Conservation (phyloP, 371 early-diverging fungal species). For the Rhizopus arrhizus region DNA sequence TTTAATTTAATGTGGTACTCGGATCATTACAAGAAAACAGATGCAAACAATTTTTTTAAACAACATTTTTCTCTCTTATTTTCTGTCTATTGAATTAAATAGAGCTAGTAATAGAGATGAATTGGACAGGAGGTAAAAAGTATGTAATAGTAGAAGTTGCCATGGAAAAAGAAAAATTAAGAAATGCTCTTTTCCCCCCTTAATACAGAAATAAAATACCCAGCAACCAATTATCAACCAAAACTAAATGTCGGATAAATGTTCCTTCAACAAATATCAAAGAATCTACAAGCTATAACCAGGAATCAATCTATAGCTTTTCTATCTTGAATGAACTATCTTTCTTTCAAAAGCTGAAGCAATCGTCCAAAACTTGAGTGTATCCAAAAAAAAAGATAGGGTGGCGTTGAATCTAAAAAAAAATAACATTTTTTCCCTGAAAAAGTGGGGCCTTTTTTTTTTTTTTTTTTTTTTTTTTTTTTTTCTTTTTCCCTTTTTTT, state of each 20-base stretch:
- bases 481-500: slow-evolving; percentile 15
- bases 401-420: slow-evolving; percentile 4
- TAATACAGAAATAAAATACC: too few species aligned
- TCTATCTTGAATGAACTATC: background rate
- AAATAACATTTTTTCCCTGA: background rate
- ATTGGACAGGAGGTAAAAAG: slow-evolving; percentile 3
- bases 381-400: slow-evolving; percentile 7
- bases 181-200: too few species aligned
- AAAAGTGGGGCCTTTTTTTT: background rate
- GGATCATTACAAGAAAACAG: too few species aligned
- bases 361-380: background rate
- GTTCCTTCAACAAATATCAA: background rate
- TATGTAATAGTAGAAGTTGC: background rate
- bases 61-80: too few species aligned
- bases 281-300: background rate
- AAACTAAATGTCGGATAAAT: too few species aligned
- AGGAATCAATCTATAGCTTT: background rate
- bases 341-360: background rate
- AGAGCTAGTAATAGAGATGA: background rate
- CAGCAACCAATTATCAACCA: too few species aligned
- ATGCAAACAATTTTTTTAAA: too few species aligned
- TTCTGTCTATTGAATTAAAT: background rate
- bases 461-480: background rate
- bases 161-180: too few species aligned
- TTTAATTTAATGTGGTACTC: too few species aligned